Evolutionary conservation across 768 basidiomycete genomes (phyloP).

Genomic region (Heimioporus sp.): DNA sequence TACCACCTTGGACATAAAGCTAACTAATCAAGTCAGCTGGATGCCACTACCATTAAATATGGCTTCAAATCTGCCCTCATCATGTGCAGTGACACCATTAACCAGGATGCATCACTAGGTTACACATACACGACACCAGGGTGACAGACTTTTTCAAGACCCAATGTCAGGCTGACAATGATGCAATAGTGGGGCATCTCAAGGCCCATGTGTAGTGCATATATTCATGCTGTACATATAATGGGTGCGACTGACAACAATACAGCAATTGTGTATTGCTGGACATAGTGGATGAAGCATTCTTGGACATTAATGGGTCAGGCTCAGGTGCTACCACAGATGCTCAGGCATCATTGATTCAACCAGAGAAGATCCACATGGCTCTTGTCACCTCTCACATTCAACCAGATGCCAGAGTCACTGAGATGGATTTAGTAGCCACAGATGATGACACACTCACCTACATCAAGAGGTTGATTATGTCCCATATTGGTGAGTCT

Average conservation of each 20-base stretch:
- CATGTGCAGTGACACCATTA: slow-evolving; percentile 2
- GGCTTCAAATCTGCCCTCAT: slow-evolving; percentile 1
- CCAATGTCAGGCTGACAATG: not conserved
- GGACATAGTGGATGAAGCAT: not conserved
- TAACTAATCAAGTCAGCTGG: not conserved
- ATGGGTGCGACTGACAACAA: not conserved
- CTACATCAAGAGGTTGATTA: too few species aligned
- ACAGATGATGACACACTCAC: too few species aligned
- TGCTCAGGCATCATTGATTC: too few species aligned
- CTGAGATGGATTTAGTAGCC: too few species aligned
- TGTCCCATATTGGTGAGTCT: too few species aligned
- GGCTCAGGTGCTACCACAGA: too few species aligned
- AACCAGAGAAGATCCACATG: too few species aligned
- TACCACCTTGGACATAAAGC: not conserved
- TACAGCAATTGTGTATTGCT: slow-evolving; percentile 3
- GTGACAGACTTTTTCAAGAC: slow-evolving; percentile 2
- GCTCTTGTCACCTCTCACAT: too few species aligned
- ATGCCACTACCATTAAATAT: not conserved
- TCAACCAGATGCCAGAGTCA: too few species aligned
- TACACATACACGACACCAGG: not conserved
- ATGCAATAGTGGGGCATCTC: slow-evolving; percentile 3
- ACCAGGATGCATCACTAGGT: slow-evolving; percentile 1
- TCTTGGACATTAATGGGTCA: not conserved
- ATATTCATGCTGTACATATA: not conserved
- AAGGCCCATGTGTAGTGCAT: slow-evolving; percentile 8